Percentiles rank a stretch among this genome's conserved stretches.
Evolutionary conservation across 257 asterid genomes (phyloP).

Genomic region (Nyctanthes arbortristis): DNA sequence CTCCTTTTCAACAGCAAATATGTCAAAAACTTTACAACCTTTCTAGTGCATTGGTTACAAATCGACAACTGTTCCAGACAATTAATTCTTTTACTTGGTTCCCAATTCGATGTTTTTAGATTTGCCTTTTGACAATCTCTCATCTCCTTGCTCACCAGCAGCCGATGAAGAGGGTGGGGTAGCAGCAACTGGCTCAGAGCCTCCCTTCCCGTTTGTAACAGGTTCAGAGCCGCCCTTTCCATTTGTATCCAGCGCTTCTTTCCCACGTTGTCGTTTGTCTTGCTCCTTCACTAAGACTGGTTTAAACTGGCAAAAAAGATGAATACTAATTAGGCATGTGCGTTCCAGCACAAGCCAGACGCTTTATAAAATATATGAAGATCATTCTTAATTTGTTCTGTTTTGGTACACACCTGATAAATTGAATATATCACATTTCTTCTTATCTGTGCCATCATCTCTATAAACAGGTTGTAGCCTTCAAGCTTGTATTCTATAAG

Average conservation of each 20-base stretch:
- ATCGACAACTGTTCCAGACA: conserved; percentile 20
- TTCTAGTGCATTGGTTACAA: conserved; percentile 1
- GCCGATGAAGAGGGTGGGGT: conserved; percentile 39
- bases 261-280: conserved; percentile 34
- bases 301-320: conserved; percentile 58
- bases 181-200: conserved; percentile 33
- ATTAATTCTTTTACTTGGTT: background rate
- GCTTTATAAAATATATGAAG: background rate
- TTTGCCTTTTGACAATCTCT: conserved; percentile 22
- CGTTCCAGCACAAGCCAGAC: background rate
- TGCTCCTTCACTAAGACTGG: conserved; percentile 85
- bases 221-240: conserved; percentile 38
- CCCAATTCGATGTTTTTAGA: conserved; percentile 13
- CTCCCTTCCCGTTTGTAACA: conserved; percentile 8
- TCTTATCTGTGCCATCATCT: conserved; percentile 98
- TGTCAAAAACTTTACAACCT: conserved; percentile 13
- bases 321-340: conserved; percentile 21
- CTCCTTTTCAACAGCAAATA: conserved; percentile 14
- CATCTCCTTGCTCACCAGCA: conserved; percentile 38
- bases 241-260: conserved; percentile 39
- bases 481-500: conserved; percentile 96
- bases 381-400: background rate
- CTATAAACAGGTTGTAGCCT: conserved; percentile 97
- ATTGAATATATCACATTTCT: conserved; percentile 94
- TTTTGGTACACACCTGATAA: conserved; percentile 64